phyloP scores from a whole-genome alignment of 2,329 filamentous ascomycete genomes.

The Ciborinia camelliae region DNA sequence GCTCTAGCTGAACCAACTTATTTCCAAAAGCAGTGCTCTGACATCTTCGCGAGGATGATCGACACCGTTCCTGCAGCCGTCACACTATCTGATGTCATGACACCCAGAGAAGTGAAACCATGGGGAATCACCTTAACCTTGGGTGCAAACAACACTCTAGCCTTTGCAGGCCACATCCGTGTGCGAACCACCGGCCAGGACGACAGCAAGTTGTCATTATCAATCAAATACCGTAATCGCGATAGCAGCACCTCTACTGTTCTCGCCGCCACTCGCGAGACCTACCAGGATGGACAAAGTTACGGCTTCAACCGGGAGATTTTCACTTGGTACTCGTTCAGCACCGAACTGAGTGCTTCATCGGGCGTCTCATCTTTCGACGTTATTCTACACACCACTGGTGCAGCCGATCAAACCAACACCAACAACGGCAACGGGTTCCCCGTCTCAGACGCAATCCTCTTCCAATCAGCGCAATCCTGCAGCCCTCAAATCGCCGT shows the following conservation, averaged over 20 bases:
- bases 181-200: slow-evolving; percentile 1
- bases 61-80: slow-evolving; percentile 53
- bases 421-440: slow-evolving; percentile 1
- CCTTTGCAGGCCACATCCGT: background rate
- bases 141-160: background rate
- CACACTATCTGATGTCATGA: slow-evolving; percentile 49
- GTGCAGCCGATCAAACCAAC: background rate
- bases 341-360: background rate
- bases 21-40: slow-evolving; percentile 48
- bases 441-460: background rate
- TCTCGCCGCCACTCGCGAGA: background rate
- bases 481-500: background rate
- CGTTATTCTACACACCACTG: background rate
- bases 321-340: background rate
- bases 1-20: slow-evolving; percentile 43
- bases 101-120: slow-evolving; percentile 42
- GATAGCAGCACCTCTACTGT: background rate
- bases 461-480: background rate
- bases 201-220: background rate
- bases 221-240: background rate
- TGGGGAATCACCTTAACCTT: background rate
- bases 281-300: background rate
- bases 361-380: slow-evolving; percentile 6
- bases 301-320: background rate
- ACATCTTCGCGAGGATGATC: slow-evolving; percentile 56